Evolutionary conservation across 257 asterid genomes (phyloP), one percentile per base, ranked within the genome.

Genomic region (Fraxinus americana): DNA sequence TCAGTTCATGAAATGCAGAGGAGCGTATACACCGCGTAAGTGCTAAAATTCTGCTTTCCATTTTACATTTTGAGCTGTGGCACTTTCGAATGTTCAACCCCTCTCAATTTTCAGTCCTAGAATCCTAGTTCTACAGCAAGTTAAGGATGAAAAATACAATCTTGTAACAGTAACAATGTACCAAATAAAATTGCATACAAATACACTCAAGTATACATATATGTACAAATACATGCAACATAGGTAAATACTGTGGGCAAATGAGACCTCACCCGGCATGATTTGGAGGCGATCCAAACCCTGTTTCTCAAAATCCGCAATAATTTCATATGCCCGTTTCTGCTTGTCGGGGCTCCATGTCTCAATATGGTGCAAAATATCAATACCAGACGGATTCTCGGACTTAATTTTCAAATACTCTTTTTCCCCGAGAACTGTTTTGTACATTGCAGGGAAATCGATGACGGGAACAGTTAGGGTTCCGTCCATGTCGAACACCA

Each of bases 401-500:
- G 85, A 74, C 83, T 83, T 92, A 2, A 89, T 65, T 4, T 75
- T 82, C 13, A 82, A 16, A 61, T 93, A 95, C 77, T 83, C 97
- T 21, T 90, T 86, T 72, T 95, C 94, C 19, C 99, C 98, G 12
- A 95, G 88, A 63, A 95, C 98, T 23, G 97, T 92, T 52, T 72
- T 93, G 87, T 95, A 93, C 99, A 93, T 95, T 13, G 94, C 94
- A 75, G 72, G 93, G 82, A 95, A 95, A 71, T 95, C 94, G 74
- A 95, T 95, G 70, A 85, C 98, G 76, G 99, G 99, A 7, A 95
- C 93, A 19, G 99, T 95, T 41, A 95, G 83, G 77, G 99, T 95
- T 73, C 99, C 98, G 80, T 95, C 99, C 98, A 95, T 95, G 87
- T 95, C 99, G 88, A 95, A 95, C 73, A 93, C 97, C 35, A 95